A percentile compares a stretch with the other conserved stretches of the same genome.
phyloP scores from a whole-genome alignment of 768 basidiomycete genomes.

The Phaffia australis region DNA sequence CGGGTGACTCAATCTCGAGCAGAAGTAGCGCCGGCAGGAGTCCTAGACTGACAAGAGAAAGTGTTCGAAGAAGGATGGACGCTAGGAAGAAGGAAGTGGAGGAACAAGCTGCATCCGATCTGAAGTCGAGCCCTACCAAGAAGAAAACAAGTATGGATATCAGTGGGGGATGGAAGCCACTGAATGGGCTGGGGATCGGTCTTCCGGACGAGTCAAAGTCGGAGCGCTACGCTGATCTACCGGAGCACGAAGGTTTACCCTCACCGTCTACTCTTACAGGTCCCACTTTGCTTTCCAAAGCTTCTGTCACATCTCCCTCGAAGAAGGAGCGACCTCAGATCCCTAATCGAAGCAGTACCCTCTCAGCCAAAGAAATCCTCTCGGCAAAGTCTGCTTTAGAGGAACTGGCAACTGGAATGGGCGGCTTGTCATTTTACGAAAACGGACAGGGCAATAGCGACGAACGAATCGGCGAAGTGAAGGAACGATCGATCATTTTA shows the following conservation, averaged over 20 bases:
- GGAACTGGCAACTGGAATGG: constrained; percentile 7
- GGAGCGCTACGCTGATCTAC: too few relatives aligned
- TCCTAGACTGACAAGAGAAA: constrained; percentile 21
- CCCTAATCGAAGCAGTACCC: constrained; percentile 2
- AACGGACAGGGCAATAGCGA: constrained; percentile 1
- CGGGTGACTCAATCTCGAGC: background rate
- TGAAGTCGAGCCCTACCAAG: background rate
- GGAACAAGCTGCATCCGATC: background rate
- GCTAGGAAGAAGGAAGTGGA: constrained; percentile 1
- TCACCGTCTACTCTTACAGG: background rate
- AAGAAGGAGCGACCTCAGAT: constrained; percentile 5
- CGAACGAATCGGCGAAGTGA: constrained; percentile 2
- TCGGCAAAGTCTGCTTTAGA: constrained; percentile 17
- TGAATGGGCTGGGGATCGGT: constrained; percentile 13
- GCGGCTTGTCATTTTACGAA: background rate
- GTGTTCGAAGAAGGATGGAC: constrained; percentile 19
- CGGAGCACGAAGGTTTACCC: constrained; percentile 10
- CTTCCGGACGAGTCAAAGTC: background rate
- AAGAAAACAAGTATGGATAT: background rate
- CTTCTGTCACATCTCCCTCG: constrained; percentile 6
- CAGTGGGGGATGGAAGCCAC: constrained; percentile 1
- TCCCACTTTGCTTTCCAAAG: background rate
- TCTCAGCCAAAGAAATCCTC: constrained; percentile 16
- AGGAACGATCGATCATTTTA: constrained; percentile 15
- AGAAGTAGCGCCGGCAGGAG: constrained; percentile 15